These are phyloP conservation scores for Cornus suecica DNA, from an alignment of 148 eudicot species.

Conservation along the genomic window DNA sequence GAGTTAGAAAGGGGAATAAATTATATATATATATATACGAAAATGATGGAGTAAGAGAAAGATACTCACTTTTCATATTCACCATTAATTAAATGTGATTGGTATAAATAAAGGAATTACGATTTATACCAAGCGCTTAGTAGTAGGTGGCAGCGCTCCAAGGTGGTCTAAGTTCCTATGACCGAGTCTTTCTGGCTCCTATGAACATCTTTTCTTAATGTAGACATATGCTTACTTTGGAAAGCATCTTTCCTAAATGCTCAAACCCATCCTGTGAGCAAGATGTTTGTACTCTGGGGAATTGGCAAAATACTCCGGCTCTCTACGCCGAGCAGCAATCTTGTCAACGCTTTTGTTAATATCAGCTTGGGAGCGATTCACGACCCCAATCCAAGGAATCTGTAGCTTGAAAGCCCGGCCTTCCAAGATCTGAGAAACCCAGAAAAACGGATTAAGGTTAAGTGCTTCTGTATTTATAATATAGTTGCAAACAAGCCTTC, in stretches of 20 bases:
- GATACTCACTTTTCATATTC: too few species aligned
- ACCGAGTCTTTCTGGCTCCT: too few species aligned
- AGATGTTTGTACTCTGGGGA: constrained; percentile 90
- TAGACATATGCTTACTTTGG: constrained; percentile 48
- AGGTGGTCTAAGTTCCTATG: too few species aligned
- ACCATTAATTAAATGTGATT: too few species aligned
- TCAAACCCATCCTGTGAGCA: constrained; percentile 90
- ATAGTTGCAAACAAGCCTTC: background rate
- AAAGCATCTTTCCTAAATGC: constrained; percentile 85
- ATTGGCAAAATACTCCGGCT: constrained; percentile 70
- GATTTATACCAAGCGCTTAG: too few species aligned
- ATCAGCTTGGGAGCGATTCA: constrained; percentile 96
- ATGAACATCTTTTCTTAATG: too few species aligned
- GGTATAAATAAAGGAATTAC: too few species aligned
- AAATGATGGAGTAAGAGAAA: too few species aligned
- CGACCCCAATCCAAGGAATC: constrained; percentile 97
- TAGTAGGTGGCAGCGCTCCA: too few species aligned
- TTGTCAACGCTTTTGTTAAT: constrained; percentile 90
- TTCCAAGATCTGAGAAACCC: constrained; percentile 88
- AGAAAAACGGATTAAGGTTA: too few species aligned
- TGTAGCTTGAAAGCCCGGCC: constrained; percentile 78
- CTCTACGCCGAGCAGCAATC: constrained; percentile 90
- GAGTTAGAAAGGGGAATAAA: too few species aligned
- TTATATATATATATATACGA: too few species aligned
- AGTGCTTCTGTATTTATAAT: background rate